Evolutionary conservation across 495 filamentous ascomycete genomes (phyloP).

Genomic region (Hyaloscypha finlandica): DNA sequence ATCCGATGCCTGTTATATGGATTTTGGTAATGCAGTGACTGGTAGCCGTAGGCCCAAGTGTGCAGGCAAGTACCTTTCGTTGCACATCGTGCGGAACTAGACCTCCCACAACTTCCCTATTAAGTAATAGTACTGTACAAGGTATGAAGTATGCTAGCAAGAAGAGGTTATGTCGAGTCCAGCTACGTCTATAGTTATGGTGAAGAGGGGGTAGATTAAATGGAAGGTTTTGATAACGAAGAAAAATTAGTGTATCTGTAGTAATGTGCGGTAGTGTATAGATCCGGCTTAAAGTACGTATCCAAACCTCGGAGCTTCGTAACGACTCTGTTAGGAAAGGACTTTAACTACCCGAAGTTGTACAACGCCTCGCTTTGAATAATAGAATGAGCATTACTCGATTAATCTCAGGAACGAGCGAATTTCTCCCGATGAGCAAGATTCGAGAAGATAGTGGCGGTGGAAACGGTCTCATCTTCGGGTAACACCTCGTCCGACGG

Average conservation of each 20-base stretch:
- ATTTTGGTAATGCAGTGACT: not conserved
- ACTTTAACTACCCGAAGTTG: not conserved
- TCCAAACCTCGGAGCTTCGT: not conserved
- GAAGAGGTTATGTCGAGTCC: slow-evolving; percentile 6
- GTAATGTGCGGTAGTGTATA: not conserved
- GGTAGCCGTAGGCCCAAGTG: not conserved
- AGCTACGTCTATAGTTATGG: slow-evolving; percentile 6
- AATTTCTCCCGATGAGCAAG: not conserved
- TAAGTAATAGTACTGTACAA: not conserved
- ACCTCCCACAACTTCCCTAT: slow-evolving; percentile 11
- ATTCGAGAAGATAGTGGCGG: not conserved
- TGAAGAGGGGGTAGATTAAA: not conserved
- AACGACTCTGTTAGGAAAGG: slow-evolving; percentile 6
- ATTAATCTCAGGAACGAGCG: not conserved
- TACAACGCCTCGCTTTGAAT: not conserved
- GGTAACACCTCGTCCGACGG: not conserved
- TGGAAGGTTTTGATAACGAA: not conserved
- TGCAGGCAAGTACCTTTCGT: slow-evolving; percentile 7
- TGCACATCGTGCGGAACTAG: slow-evolving; percentile 21
- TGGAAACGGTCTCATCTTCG: not conserved
- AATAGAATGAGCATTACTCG: not conserved
- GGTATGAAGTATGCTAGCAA: not conserved
- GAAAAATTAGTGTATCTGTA: not conserved
- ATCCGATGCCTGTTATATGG: not conserved
- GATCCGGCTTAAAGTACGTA: not conserved